Conservation (phyloP, 352 stramenopile genomes). For the Phytophthora podocarpi region DNA sequence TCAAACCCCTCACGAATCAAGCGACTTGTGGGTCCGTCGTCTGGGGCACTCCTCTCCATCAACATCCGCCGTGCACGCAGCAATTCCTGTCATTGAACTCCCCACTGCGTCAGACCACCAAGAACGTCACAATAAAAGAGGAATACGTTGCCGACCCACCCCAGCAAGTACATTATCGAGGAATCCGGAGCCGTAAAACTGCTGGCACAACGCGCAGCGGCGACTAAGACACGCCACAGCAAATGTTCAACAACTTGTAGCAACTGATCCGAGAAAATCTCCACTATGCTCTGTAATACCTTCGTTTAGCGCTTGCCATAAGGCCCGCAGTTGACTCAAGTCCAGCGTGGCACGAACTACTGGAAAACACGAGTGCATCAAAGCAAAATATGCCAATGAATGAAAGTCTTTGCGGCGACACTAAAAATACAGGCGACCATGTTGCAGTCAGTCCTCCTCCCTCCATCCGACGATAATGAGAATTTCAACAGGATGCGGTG, state of each 20-base stretch:
- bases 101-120: conserved; percentile 1
- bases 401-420: no score
- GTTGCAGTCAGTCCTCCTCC: no score
- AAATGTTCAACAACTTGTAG: no score
- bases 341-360: background rate
- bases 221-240: conserved; percentile 26
- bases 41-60: conserved; percentile 41
- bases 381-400: no score
- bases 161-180: conserved; percentile 54
- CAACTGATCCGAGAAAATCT: no score
- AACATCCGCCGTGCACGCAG: conserved; percentile 62
- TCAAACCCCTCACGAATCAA: conserved; percentile 47
- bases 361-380: no score
- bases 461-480: no score
- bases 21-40: conserved; percentile 7
- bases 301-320: conserved; percentile 18
- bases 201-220: conserved; percentile 53
- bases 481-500: background rate
- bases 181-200: conserved; percentile 51
- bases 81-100: conserved; percentile 39
- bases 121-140: background rate
- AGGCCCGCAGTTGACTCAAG: background rate
- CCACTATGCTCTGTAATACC: conserved; percentile 8
- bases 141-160: conserved; percentile 24
- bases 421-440: no score